A percentile compares a stretch with the other conserved stretches of the same genome.
phyloP scores from a whole-genome alignment of 164 flowering plant genomes.

The Annona cherimola region DNA sequence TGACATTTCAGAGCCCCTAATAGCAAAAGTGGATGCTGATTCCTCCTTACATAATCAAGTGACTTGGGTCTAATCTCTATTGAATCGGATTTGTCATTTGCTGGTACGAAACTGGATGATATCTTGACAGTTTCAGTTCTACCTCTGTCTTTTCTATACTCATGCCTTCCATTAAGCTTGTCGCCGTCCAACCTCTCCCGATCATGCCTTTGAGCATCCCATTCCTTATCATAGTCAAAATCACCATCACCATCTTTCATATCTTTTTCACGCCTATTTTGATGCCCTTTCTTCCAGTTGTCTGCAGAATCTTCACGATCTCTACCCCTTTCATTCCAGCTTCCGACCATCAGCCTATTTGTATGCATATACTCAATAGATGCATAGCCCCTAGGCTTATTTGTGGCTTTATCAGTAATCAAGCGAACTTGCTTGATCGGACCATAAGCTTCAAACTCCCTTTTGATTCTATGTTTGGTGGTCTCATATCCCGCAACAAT shows the following conservation, averaged over 20 bases:
- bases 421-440: constrained; percentile 95
- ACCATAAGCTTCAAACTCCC: constrained; percentile 99
- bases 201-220: constrained; percentile 72
- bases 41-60: constrained; percentile 73
- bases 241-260: constrained; percentile 41
- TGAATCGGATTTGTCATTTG: constrained; percentile 70
- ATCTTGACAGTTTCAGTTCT: constrained; percentile 69
- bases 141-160: constrained; percentile 60
- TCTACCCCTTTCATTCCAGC: constrained; percentile 58
- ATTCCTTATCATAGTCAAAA: constrained; percentile 65
- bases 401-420: constrained; percentile 59
- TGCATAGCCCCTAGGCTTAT: constrained; percentile 93
- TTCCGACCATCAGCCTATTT: constrained; percentile 96
- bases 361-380: constrained; percentile 91
- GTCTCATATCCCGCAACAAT: no score
- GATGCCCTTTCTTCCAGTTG: constrained; percentile 62
- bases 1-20: constrained; percentile 39
- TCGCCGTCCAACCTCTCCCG: constrained; percentile 70
- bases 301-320: constrained; percentile 68
- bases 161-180: constrained; percentile 56
- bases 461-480: constrained; percentile 85
- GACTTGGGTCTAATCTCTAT: constrained; percentile 79
- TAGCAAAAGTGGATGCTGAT: constrained; percentile 35
- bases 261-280: constrained; percentile 47
- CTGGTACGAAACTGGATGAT: constrained; percentile 61